phyloP scores from a whole-genome alignment of 179 eudicot genomes.

The Beta lomatogona region DNA sequence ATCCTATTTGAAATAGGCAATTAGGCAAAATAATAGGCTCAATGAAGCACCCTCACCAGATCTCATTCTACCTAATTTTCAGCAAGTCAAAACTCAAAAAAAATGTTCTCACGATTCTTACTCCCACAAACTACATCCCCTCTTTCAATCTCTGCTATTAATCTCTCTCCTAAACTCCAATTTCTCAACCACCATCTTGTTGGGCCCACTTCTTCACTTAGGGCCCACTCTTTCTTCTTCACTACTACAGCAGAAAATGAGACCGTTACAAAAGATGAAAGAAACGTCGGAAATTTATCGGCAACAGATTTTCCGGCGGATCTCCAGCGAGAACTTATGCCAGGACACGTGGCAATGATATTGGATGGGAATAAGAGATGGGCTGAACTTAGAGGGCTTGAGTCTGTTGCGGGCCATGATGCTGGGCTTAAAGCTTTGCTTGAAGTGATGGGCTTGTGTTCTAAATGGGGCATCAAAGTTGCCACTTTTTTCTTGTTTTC shows the following conservation, averaged over 20 bases:
- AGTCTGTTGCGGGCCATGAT: constrained; percentile 37
- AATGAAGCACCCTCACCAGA: not conserved
- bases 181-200: not conserved
- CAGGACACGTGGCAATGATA: constrained; percentile 51
- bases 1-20: not conserved
- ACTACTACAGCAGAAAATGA: not conserved
- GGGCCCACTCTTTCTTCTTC: not conserved
- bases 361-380: constrained; percentile 63
- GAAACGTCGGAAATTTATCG: not conserved
- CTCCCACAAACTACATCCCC: not conserved
- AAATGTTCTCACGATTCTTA: not conserved
- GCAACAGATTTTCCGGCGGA: constrained; percentile 11
- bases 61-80: not conserved
- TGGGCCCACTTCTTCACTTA: not conserved
- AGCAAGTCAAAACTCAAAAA: no score
- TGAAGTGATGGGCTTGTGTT: constrained; percentile 34
- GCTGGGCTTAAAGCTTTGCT: constrained; percentile 41
- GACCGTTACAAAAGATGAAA: not conserved
- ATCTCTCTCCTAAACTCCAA: not conserved
- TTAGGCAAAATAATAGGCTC: not conserved
- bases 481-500: constrained; percentile 52
- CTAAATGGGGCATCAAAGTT: constrained; percentile 41
- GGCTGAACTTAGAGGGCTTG: constrained; percentile 43
- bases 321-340: constrained; percentile 44
- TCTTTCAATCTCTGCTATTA: not conserved